Conservation (phyloP, 2,329 filamentous ascomycete genomes). For the Stemphylium vesicarium region DNA sequence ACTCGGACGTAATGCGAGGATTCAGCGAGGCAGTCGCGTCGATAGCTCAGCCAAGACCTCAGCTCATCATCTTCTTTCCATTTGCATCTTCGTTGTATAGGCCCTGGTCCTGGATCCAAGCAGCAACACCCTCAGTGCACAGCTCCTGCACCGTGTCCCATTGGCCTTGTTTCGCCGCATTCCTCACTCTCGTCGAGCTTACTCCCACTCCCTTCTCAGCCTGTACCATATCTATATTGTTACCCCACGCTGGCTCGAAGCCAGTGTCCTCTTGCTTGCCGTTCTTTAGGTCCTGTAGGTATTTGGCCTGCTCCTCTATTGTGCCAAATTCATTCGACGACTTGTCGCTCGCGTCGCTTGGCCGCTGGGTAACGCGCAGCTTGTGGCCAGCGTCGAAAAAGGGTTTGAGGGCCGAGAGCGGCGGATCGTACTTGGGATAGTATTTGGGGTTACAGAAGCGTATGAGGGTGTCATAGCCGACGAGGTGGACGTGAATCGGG, state of each 20-base stretch:
- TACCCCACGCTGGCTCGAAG: slow-evolving; percentile 64
- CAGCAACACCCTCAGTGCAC: slow-evolving; percentile 63
- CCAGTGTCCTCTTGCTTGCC: slow-evolving; percentile 60
- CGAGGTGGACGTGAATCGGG: slow-evolving; percentile 68
- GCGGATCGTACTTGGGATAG: slow-evolving; percentile 57
- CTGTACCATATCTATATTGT: slow-evolving; percentile 65
- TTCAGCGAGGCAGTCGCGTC: too few species aligned
- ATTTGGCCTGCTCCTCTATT: slow-evolving; percentile 61
- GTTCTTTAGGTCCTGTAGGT: slow-evolving; percentile 58
- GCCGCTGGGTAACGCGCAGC: slow-evolving; percentile 69
- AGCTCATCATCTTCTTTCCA: slow-evolving; percentile 47
- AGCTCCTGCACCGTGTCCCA: slow-evolving; percentile 58
- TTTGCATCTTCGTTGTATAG: slow-evolving; percentile 60
- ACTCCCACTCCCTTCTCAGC: slow-evolving; percentile 56
- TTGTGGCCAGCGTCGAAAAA: slow-evolving; percentile 67
- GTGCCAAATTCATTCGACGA: slow-evolving; percentile 64
- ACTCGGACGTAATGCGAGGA: not conserved
- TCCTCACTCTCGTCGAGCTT: slow-evolving; percentile 68
- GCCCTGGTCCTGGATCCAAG: slow-evolving; percentile 63
- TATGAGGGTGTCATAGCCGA: slow-evolving; percentile 77
- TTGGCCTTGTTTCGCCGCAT: slow-evolving; percentile 58
- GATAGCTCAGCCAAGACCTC: slow-evolving; percentile 8
- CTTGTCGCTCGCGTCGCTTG: slow-evolving; percentile 47
- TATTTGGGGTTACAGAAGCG: slow-evolving; percentile 77
- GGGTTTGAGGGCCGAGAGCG: slow-evolving; percentile 63